phyloP scores from a whole-genome alignment of 352 stramenopile species.

The Pythium volutum region DNA sequence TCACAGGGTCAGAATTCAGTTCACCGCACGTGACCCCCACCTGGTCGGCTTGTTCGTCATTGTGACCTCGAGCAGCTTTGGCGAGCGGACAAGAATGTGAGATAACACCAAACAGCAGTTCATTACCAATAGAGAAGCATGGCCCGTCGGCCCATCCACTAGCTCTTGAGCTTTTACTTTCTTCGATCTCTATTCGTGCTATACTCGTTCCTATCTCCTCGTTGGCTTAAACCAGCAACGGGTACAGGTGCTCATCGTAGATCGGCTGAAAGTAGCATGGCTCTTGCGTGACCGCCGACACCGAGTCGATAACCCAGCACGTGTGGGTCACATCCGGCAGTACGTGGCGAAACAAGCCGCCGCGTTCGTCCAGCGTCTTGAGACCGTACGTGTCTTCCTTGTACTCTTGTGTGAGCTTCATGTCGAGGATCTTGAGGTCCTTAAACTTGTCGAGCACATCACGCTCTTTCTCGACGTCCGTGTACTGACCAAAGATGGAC shows the following conservation, averaged over 20 bases:
- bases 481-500: constrained; percentile 35
- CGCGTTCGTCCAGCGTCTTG: constrained; percentile 30
- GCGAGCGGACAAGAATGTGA: too few relatives aligned
- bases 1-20: too few relatives aligned
- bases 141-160: too few relatives aligned
- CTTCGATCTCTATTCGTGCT: too few relatives aligned
- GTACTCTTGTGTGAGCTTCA: constrained; percentile 38
- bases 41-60: too few relatives aligned
- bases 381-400: constrained; percentile 37
- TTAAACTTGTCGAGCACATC: constrained; percentile 32
- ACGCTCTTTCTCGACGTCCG: constrained; percentile 23
- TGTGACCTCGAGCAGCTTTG: too few relatives aligned
- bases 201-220: background rate
- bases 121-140: too few relatives aligned
- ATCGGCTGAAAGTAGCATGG: constrained; percentile 36
- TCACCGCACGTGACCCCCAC: too few relatives aligned
- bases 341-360: constrained; percentile 23
- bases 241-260: constrained; percentile 34
- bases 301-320: constrained; percentile 32
- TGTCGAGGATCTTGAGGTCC: constrained; percentile 31
- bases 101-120: too few relatives aligned
- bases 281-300: background rate
- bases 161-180: too few relatives aligned
- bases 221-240: background rate
- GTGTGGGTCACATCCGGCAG: constrained; percentile 27